phyloP scores from a whole-genome alignment of 345 rosid genomes.

The Eucalyptus urophylla region DNA sequence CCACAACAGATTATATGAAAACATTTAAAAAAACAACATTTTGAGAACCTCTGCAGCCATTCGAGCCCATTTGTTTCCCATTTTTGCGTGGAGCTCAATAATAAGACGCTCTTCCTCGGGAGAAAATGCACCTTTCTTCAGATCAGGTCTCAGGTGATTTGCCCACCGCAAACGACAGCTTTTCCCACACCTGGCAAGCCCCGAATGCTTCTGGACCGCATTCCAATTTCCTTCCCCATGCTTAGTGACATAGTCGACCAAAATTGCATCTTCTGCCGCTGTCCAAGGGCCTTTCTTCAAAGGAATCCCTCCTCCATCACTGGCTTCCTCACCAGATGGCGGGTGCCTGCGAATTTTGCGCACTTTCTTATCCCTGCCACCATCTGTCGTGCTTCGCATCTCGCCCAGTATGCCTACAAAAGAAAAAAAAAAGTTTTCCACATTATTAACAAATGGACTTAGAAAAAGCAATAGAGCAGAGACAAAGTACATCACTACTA shows the following conservation, averaged over 20 bases:
- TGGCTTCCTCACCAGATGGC: slow-evolving; percentile 10
- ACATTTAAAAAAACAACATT: not conserved
- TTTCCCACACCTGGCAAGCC: slow-evolving; percentile 54
- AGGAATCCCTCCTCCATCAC: not conserved
- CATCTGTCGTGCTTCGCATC: slow-evolving; percentile 4
- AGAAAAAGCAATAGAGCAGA: not conserved
- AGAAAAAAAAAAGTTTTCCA: not conserved
- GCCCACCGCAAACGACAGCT: slow-evolving; percentile 69
- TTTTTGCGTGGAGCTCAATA: slow-evolving; percentile 36
- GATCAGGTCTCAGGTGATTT: slow-evolving; percentile 45
- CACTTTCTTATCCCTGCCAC: not conserved
- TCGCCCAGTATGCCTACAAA: not conserved
- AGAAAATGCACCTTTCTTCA: slow-evolving; percentile 43
- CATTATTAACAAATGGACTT: not conserved
- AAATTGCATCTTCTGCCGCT: slow-evolving; percentile 31
- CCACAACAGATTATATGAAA: not conserved
- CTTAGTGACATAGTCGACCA: slow-evolving; percentile 31
- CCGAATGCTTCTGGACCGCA: slow-evolving; percentile 47
- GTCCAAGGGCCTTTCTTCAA: slow-evolving; percentile 59
- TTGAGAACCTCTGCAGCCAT: slow-evolving; percentile 40
- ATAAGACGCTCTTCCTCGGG: slow-evolving; percentile 33
- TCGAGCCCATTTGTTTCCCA: slow-evolving; percentile 50
- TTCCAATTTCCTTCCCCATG: slow-evolving; percentile 72
- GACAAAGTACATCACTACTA: not conserved
- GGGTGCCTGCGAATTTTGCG: not conserved